A percentile compares a stretch with the other conserved stretches of the same genome.
These are phyloP conservation scores for Corynascus novoguineensis DNA, from an alignment of 495 filamentous ascomycete species.

Conservation along the genomic window DNA sequence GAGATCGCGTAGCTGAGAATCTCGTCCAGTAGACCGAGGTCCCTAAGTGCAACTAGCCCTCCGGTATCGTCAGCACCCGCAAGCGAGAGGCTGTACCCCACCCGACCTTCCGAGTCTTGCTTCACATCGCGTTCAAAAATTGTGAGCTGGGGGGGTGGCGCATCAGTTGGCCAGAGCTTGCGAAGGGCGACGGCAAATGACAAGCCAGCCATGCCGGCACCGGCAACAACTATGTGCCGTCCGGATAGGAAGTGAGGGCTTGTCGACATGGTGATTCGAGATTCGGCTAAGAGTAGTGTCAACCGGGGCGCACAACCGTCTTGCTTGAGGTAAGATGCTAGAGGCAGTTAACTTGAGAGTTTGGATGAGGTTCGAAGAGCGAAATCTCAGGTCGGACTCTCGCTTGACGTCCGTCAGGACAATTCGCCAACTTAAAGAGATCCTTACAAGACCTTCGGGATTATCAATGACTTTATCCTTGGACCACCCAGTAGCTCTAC, in stretches of 20 bases:
- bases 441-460: no score
- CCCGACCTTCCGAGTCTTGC: conserved; percentile 8
- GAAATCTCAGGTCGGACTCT: no score
- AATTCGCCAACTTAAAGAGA: no score
- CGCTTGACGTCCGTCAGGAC: no score
- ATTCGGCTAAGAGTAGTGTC: no score
- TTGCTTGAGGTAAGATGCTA: no score
- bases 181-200: not conserved
- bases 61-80: conserved; percentile 23
- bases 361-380: no score
- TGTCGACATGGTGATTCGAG: not conserved
- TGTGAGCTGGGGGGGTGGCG: not conserved
- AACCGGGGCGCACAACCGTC: no score
- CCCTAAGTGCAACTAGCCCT: conserved; percentile 22
- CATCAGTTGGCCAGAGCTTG: not conserved
- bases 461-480: no score
- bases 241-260: not conserved
- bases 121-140: not conserved
- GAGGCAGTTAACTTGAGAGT: no score
- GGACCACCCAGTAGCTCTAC: no score
- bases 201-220: not conserved
- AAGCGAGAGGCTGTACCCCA: conserved; percentile 36
- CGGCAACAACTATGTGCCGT: not conserved
- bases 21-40: conserved; percentile 25
- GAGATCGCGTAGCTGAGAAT: conserved; percentile 14